A percentile compares a stretch with the other conserved stretches of the same genome.
phyloP scores from a whole-genome alignment of 2,329 filamentous ascomycete genomes.

The Thermochaetoides dissita region DNA sequence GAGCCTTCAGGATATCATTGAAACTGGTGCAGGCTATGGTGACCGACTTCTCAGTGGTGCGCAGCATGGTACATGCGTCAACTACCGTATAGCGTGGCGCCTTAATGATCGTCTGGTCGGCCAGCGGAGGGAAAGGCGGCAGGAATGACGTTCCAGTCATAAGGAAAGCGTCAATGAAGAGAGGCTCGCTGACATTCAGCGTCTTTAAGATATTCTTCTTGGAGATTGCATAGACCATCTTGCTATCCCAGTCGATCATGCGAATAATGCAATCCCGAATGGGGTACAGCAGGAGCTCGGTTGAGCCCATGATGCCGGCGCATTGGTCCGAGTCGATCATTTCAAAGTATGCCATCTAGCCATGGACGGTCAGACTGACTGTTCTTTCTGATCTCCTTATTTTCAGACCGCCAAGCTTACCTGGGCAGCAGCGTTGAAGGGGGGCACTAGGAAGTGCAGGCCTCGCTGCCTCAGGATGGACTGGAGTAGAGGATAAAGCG shows the following conservation, averaged over 20 bases:
- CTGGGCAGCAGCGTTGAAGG: conserved; percentile 79
- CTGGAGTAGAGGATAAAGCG: conserved; percentile 66
- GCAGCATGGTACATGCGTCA: conserved; percentile 67
- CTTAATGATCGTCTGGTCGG: conserved; percentile 41
- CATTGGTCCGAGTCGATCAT: conserved; percentile 52
- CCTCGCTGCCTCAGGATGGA: conserved; percentile 53
- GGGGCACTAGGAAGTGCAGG: conserved; percentile 68
- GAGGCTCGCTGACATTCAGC: conserved; percentile 50
- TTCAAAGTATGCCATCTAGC: conserved; percentile 64
- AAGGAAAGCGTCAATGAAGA: conserved; percentile 72
- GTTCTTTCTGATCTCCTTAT: too few relatives aligned
- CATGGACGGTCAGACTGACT: conserved; percentile 2
- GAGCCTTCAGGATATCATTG: conserved; percentile 60
- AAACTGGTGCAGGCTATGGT: conserved; percentile 62
- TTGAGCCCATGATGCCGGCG: conserved; percentile 68
- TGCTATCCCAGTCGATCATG: conserved; percentile 53
- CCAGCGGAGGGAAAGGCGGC: conserved; percentile 63
- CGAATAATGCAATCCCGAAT: conserved; percentile 61
- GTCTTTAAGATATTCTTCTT: conserved; percentile 58
- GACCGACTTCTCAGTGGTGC: conserved; percentile 54
- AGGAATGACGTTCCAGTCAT: conserved; percentile 74
- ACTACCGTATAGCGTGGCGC: conserved; percentile 48
- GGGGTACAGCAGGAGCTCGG: conserved; percentile 75
- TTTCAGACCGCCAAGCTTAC: conserved; percentile 30
- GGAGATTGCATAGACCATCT: conserved; percentile 46